A percentile compares a stretch with the other conserved stretches of the same genome.
Conservation (phyloP, 306 rosid species). For the Medicago lupulina region DNA sequence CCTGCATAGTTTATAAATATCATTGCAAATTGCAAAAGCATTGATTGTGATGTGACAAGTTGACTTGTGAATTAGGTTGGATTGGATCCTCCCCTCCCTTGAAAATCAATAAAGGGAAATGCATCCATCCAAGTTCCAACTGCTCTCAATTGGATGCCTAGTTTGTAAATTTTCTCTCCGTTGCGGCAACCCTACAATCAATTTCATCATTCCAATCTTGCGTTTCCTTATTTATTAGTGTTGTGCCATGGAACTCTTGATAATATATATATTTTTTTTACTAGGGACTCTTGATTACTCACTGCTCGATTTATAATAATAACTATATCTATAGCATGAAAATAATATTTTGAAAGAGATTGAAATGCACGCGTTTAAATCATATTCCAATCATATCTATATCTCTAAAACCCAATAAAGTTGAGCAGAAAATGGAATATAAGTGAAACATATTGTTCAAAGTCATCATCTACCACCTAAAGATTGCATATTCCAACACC, state of each 20-base stretch:
- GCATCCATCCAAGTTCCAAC: background rate
- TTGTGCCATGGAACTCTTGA: background rate
- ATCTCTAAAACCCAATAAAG: too few relatives aligned
- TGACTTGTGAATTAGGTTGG: slow-evolving; percentile 1
- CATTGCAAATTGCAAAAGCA: background rate
- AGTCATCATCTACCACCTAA: too few relatives aligned
- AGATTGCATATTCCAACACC: too few relatives aligned
- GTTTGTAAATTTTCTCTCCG: background rate
- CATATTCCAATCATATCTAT: too few relatives aligned
- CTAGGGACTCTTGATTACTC: too few relatives aligned
- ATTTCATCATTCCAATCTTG: background rate
- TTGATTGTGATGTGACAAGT: slow-evolving; percentile 18
- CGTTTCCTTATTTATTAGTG: background rate
- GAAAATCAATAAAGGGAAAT: background rate
- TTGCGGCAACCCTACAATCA: slow-evolving; percentile 6
- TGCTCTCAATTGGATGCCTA: background rate
- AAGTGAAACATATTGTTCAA: too few relatives aligned
- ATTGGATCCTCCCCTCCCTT: background rate
- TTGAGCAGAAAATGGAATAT: too few relatives aligned
- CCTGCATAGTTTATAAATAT: slow-evolving; percentile 2
- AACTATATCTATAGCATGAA: too few relatives aligned
- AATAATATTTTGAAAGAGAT: too few relatives aligned
- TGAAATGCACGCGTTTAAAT: too few relatives aligned
- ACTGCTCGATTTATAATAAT: too few relatives aligned
- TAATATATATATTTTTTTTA: background rate